phyloP scores from a whole-genome alignment of 2,329 filamentous ascomycete species.

The Diaporthe ampelina region DNA sequence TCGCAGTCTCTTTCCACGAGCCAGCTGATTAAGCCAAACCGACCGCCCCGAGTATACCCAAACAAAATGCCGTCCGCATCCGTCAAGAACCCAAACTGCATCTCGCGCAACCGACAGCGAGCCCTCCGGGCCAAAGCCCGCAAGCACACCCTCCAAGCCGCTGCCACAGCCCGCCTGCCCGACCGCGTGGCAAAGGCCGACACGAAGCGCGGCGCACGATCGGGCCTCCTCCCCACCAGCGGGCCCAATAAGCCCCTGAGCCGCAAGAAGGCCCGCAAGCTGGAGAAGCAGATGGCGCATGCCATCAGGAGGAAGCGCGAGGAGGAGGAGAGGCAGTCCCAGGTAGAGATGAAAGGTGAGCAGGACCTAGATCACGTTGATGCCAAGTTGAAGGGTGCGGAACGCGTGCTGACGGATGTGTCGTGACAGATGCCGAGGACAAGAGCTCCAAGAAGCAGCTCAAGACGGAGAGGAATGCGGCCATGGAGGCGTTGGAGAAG shows the following conservation, averaged over 20 bases:
- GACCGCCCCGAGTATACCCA: not conserved
- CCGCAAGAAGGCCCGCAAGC: slow-evolving; percentile 68
- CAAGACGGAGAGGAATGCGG: slow-evolving; percentile 38
- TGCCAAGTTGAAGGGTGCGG: not conserved
- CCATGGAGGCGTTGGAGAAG: slow-evolving; percentile 40
- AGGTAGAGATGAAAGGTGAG: slow-evolving; percentile 41
- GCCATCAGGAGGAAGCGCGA: slow-evolving; percentile 67
- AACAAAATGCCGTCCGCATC: slow-evolving; percentile 67
- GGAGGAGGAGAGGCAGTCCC: slow-evolving; percentile 51
- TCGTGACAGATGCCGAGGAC: slow-evolving; percentile 27
- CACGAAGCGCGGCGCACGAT: slow-evolving; percentile 62
- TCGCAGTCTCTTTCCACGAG: not conserved
- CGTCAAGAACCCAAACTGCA: slow-evolving; percentile 70
- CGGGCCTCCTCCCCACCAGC: slow-evolving; percentile 68
- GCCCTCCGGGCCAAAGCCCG: slow-evolving; percentile 60
- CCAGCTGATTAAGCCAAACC: not conserved
- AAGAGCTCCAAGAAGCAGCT: slow-evolving; percentile 41
- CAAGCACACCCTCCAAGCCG: slow-evolving; percentile 59
- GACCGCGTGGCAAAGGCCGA: slow-evolving; percentile 52
- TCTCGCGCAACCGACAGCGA: slow-evolving; percentile 66
- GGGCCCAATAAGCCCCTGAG: slow-evolving; percentile 66
- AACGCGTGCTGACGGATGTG: not conserved
- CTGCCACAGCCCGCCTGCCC: slow-evolving; percentile 47
- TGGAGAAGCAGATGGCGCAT: slow-evolving; percentile 67
- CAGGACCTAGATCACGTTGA: not conserved